Percentiles rank a stretch among this genome's conserved stretches.
phyloP scores from a whole-genome alignment of 345 rosid species.

The Cardiospermum halicacabum region DNA sequence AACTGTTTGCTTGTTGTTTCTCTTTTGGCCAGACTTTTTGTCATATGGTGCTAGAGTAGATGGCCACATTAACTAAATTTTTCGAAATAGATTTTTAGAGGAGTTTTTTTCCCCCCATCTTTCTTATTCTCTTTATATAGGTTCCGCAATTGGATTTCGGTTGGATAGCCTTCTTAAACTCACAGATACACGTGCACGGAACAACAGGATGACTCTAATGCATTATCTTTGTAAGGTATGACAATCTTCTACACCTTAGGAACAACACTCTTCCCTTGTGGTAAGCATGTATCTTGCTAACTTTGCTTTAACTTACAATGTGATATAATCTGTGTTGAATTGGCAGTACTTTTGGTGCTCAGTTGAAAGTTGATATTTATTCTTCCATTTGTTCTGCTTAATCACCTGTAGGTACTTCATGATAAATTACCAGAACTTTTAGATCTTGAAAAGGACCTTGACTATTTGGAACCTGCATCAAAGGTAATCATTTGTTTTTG shows the following conservation, averaged over 20 bases:
- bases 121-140: slow-evolving; percentile 25
- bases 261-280: neutral
- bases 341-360: neutral
- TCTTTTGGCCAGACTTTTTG: neutral
- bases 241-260: slow-evolving; percentile 6
- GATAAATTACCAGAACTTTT: slow-evolving; percentile 82
- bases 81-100: too few relatives aligned
- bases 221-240: slow-evolving; percentile 95
- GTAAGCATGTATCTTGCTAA: neutral
- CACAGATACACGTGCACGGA: slow-evolving; percentile 82
- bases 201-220: slow-evolving; percentile 93
- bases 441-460: slow-evolving; percentile 67
- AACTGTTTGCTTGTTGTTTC: slow-evolving; percentile 4
- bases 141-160: slow-evolving; percentile 86
- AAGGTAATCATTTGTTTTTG: slow-evolving; percentile 39
- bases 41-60: slow-evolving; percentile 1
- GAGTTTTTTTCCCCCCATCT: neutral
- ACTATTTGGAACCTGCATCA: slow-evolving; percentile 67
- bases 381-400: slow-evolving; percentile 13
- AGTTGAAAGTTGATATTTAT: neutral
- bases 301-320: neutral
- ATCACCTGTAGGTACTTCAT: slow-evolving; percentile 62
- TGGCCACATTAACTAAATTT: neutral
- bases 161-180: slow-evolving; percentile 95
- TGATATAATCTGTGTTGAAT: neutral